Evolutionary conservation across 1,284 basidiomycete genomes (phyloP), one percentile per base, ranked within the genome.

Genomic region (Puccinia coronata): DNA sequence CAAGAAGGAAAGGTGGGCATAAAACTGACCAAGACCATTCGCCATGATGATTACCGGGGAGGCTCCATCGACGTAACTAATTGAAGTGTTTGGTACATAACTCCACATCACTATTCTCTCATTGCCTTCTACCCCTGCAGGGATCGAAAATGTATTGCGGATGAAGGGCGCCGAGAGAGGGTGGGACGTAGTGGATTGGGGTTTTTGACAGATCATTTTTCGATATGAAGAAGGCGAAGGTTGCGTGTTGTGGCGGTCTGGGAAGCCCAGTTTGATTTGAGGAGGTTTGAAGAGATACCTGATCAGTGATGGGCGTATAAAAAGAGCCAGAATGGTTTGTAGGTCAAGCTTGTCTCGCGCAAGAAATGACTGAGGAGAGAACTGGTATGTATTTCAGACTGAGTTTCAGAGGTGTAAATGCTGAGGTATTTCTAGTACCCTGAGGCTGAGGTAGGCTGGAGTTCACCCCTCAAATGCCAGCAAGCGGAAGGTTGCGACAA

Each of bases 71-170:
- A 36, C 39, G 20, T 39, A n/a, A 39, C 34, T 36, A 18, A 63
- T 0, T 14, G 51, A 39, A 39, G 12, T 20, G 39, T 63, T 63
- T 8, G 73, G 73, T 8, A 75, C 63, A 6, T 57, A 75, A 75
- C 55, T 61, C 73, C 73, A 75, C 73, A 61, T 75, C 41, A 75
- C 73, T 28, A 75, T 63, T 43, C 57, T 53, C 53, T 75, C 73
- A 28, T 31, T 31, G 23, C 73, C 73, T 20, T 75, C 73, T n/a
- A 31, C 31, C 23, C 73, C 73, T 8, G 53, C 73, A n/a, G 73
- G 73, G 43, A 75, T 61, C 25, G 73, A 75, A 18, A 75, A 61
- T 14, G 73, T 75, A 47, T 63, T 63, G 6, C 61, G 61, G 39
- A 41, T 63, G 61, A 63, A 63, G 31, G 61, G 36, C 36, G 61